Evolutionary conservation across 2,329 filamentous ascomycete species (phyloP).

Genomic region (Trichoderma sp.): DNA sequence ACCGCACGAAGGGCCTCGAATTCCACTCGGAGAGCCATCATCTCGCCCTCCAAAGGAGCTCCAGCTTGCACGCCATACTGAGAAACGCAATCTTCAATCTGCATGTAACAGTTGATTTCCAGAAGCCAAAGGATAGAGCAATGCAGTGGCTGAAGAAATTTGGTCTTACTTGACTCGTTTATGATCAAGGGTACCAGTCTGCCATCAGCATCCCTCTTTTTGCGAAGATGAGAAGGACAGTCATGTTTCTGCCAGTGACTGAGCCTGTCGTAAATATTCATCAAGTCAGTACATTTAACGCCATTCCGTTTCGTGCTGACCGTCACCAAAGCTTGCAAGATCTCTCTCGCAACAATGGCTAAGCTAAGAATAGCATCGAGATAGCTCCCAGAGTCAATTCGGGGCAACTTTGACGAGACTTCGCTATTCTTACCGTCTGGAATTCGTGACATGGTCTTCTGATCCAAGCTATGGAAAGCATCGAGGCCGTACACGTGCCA

Average conservation of each 20-base stretch:
- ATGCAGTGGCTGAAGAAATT: not conserved
- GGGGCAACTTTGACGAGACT: not conserved
- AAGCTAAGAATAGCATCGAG: not conserved
- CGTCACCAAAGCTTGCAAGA: slow-evolving; percentile 1
- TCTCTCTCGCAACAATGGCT: slow-evolving; percentile 3
- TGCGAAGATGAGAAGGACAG: not conserved
- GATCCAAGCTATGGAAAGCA: slow-evolving; percentile 5
- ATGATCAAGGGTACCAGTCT: not conserved
- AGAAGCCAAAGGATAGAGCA: slow-evolving; percentile 1
- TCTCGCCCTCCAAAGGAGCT: not conserved
- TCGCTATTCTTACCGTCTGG: not conserved
- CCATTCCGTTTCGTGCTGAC: slow-evolving; percentile 1
- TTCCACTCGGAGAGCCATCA: not conserved
- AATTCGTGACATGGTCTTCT: not conserved
- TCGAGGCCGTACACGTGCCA: slow-evolving; percentile 11
- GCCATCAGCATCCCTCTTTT: not conserved
- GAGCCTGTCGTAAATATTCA: not conserved
- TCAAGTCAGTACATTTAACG: not conserved
- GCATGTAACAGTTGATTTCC: slow-evolving; percentile 11
- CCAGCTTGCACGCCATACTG: not conserved
- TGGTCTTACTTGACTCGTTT: not conserved
- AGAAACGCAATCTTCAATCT: slow-evolving; percentile 4
- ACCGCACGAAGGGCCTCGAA: not conserved
- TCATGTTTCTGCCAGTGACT: not conserved
- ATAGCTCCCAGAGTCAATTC: not conserved